phyloP scores from a whole-genome alignment of 139 green algal genomes.

The Chlamydomonas urium region DNA sequence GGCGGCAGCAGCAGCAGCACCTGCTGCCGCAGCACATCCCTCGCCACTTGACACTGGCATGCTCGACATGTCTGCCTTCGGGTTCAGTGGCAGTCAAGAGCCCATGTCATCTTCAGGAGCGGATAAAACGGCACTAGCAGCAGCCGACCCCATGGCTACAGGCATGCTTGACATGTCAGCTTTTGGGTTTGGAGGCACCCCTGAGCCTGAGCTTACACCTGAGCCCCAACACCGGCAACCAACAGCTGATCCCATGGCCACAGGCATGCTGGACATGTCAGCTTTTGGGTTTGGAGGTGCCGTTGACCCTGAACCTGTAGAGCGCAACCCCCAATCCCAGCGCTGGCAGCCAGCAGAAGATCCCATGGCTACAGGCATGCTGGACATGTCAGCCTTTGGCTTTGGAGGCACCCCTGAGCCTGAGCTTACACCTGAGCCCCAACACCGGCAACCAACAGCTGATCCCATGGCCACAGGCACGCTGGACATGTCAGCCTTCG shows the following conservation, averaged over 20 bases:
- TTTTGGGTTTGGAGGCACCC: conserved; percentile 6
- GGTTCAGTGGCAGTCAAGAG: not conserved
- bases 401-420: not conserved
- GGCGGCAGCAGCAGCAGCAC: not conserved
- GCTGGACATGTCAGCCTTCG: conserved; percentile 41
- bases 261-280: conserved; percentile 41
- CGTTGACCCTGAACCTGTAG: not conserved
- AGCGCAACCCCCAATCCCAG: not conserved
- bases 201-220: not conserved
- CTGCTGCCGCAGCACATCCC: not conserved
- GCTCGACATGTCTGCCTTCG: conserved; percentile 41
- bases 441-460: not conserved
- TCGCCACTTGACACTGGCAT: conserved; percentile 24
- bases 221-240: not conserved
- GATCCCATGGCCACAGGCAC: conserved; percentile 22
- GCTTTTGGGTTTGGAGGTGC: conserved; percentile 13
- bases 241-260: conserved; percentile 12
- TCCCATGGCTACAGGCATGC: conserved; percentile 24
- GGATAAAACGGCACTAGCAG: not conserved
- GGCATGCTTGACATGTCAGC: conserved; percentile 42
- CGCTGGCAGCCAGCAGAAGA: not conserved
- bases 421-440: not conserved
- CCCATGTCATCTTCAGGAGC: not conserved
- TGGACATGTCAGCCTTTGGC: conserved; percentile 40
- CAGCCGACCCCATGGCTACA: conserved; percentile 1